Conservation (phyloP, 768 basidiomycete species). For the Mycena venus region DNA sequence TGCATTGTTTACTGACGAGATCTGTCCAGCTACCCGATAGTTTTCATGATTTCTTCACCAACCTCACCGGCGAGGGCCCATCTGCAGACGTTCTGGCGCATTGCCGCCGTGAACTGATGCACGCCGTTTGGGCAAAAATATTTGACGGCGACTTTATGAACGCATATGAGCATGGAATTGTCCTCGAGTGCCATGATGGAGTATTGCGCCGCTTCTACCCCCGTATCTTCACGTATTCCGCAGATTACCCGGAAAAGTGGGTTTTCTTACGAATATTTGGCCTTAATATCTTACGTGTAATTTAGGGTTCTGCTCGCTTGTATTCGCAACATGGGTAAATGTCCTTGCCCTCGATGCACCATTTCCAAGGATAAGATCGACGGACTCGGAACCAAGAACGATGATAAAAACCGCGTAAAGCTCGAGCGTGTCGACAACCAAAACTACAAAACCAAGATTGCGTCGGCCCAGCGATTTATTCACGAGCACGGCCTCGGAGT, state of each 20-base stretch:
- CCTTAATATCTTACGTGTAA: background rate
- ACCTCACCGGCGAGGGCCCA: background rate
- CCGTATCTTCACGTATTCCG: slow-evolving; percentile 12
- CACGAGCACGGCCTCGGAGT: background rate
- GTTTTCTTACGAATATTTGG: background rate
- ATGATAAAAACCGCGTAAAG: background rate
- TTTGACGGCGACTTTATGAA: slow-evolving; percentile 8
- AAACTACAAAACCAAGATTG: background rate
- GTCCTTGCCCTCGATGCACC: slow-evolving; percentile 48
- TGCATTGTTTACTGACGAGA: no score
- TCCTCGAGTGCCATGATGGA: background rate
- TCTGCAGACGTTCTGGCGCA: background rate
- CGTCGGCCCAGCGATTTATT: background rate
- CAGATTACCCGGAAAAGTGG: slow-evolving; percentile 12
- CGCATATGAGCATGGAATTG: slow-evolving; percentile 20
- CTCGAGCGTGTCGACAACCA: background rate
- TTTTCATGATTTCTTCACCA: slow-evolving; percentile 1
- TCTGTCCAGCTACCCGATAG: background rate
- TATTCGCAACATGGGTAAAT: slow-evolving; percentile 37
- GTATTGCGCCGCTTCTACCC: slow-evolving; percentile 12
- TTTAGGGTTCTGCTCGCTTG: slow-evolving; percentile 43
- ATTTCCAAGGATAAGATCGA: slow-evolving; percentile 37
- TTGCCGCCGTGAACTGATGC: slow-evolving; percentile 10
- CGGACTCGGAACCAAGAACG: slow-evolving; percentile 34
- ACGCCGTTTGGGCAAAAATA: background rate